Percentiles rank a stretch among this genome's conserved stretches.
phyloP scores from a whole-genome alignment of 768 basidiomycete species.

The Trametes villosa region DNA sequence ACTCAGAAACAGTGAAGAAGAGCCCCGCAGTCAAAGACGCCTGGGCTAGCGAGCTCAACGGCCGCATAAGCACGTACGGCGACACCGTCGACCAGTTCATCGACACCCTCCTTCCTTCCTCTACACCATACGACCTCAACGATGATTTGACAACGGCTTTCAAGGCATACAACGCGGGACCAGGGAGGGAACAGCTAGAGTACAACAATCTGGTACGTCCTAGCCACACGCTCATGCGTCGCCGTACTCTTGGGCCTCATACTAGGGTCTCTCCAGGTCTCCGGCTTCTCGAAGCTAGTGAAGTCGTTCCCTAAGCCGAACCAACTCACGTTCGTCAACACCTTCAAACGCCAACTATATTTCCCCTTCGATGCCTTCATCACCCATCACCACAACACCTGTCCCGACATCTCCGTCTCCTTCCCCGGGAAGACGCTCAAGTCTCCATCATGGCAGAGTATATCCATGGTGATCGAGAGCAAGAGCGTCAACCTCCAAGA shows the following conservation, averaged over 20 bases:
- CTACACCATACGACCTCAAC: neutral
- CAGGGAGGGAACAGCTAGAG: neutral
- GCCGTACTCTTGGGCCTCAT: too few species aligned
- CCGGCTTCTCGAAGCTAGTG: neutral
- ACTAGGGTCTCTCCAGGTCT: neutral
- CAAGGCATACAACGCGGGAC: neutral
- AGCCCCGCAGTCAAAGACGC: too few species aligned
- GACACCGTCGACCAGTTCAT: neutral
- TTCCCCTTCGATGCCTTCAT: constrained; percentile 5
- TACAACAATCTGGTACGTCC: neutral
- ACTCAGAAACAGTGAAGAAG: too few species aligned
- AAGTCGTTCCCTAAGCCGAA: neutral
- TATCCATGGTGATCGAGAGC: neutral
- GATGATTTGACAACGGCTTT: neutral
- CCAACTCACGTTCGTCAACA: neutral
- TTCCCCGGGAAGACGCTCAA: too few species aligned
- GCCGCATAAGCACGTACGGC: too few species aligned
- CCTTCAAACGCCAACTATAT: neutral
- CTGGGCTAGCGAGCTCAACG: too few species aligned
- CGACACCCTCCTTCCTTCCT: neutral
- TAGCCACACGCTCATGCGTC: neutral
- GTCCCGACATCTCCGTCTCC: neutral
- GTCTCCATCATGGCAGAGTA: neutral
- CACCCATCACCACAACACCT: neutral
- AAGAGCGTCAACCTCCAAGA: neutral